Evolutionary conservation across 1,284 basidiomycete species (phyloP).

Genomic region (Cutaneotrichosporon sp.): DNA sequence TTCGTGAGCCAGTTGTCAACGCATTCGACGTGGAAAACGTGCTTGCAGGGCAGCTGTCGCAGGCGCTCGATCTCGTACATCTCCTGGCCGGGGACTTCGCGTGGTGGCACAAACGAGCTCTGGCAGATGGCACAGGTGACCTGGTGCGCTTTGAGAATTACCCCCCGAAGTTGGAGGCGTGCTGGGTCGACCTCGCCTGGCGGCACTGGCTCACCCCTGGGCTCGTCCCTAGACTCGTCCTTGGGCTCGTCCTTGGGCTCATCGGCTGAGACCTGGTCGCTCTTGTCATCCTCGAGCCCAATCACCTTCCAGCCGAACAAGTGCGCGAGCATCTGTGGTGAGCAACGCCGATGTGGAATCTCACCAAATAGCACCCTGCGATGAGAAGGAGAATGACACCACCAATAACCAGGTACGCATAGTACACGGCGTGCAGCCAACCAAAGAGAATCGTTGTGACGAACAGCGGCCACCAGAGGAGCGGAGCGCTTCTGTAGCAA

Average conservation of each 20-base stretch:
- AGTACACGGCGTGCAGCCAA: conserved; percentile 22
- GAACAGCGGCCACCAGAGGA: conserved; percentile 46
- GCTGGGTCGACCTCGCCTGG: conserved; percentile 14
- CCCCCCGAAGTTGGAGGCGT: conserved; percentile 28
- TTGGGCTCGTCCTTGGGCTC: not conserved
- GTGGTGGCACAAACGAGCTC: conserved; percentile 31
- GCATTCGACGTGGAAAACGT: conserved; percentile 43
- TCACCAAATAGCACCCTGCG: conserved; percentile 4
- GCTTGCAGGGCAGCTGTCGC: conserved; percentile 37
- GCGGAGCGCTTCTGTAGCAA: conserved; percentile 37
- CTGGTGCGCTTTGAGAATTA: conserved; percentile 28
- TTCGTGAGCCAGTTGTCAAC: conserved; percentile 43
- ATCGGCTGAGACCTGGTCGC: not conserved
- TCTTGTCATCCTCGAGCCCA: not conserved
- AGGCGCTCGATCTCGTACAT: conserved; percentile 33
- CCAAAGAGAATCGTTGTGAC: conserved; percentile 29
- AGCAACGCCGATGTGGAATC: not conserved
- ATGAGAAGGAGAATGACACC: not conserved
- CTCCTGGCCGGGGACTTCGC: conserved; percentile 25
- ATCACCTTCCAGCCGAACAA: conserved; percentile 8
- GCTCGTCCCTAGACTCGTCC: not conserved
- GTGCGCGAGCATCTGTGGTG: not conserved
- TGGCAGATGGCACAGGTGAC: conserved; percentile 45
- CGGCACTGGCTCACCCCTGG: conserved; percentile 12
- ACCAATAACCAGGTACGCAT: conserved; percentile 33